Base-by-base conservation (phyloP, 108 stramenopile genomes). In the Parietichytrium sp. region DNA sequence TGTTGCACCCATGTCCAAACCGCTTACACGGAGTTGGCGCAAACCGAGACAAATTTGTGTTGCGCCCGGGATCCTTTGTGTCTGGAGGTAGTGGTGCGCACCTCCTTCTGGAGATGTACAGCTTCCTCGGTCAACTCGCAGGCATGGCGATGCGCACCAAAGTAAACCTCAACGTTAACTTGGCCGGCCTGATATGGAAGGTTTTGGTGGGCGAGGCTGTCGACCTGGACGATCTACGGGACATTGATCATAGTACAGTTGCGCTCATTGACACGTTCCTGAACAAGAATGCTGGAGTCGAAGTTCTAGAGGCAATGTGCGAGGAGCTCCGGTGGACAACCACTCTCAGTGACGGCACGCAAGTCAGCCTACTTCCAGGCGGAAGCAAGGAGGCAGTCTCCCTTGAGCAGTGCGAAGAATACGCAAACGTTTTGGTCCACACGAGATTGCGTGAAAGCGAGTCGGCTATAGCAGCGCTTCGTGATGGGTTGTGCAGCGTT, bases 161-260 rank as follows among this genome's bases (percentile, higher is more conserved):
- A 12, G 79, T 87, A 47, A 83, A 83, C 42, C 51, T 88, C 20
- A 84, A 84, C 23, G 50, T 89, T 51, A 52, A 85, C 26, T 84
- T 89, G 16, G 83, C 88, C 7, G 79, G 61, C 27, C 81, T 85
- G 36, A 83, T 88, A 48, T 89, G 88, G 88, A 86, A 84, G 36
- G 79, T 83, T 15, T 38, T 89, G 38, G 87, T 88, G 25, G 85
- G 87, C 51, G 47, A 78, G 29, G 49, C 81, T 10, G 31, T 89
- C 18, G 48, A 49, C 23, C 47, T 78, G 13, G 81, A 54, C 20
- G 88, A 89, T 79, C 53, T 89, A 25, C 48, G 54, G 30, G 85
- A 83, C 30, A 48, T 87, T 49, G 88, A 89, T 55, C 81, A 82
- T 31, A 54, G 83, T 79, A 50, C 85, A 13, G 82, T 81, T 12